These are phyloP conservation scores for Coniochaeta prunicola DNA, from an alignment of 2,329 filamentous ascomycete genomes.

Conservation along the genomic window DNA sequence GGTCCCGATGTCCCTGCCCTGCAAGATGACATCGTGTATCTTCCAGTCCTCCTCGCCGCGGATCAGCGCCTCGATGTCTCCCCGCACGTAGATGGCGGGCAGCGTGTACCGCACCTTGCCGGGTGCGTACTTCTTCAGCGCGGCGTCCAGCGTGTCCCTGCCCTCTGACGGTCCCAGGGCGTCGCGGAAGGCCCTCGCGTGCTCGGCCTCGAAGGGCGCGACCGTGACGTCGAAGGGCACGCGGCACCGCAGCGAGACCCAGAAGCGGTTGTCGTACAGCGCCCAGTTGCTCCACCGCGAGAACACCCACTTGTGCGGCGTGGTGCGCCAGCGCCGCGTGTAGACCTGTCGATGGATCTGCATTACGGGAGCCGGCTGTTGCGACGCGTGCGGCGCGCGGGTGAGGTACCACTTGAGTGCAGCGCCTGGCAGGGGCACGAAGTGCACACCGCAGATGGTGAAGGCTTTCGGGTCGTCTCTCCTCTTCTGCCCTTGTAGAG, in stretches of 20 bases:
- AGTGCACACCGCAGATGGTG: slow-evolving; percentile 39
- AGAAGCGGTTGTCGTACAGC: slow-evolving; percentile 56
- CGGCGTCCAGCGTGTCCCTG: slow-evolving; percentile 27
- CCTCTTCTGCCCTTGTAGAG: slow-evolving; percentile 20
- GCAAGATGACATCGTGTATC: neutral
- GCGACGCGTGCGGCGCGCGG: slow-evolving; percentile 36
- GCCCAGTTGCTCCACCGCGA: slow-evolving; percentile 23
- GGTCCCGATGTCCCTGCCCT: neutral
- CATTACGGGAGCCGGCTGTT: slow-evolving; percentile 22
- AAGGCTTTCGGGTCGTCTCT: slow-evolving; percentile 24
- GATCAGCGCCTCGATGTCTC: slow-evolving; percentile 21
- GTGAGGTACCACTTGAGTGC: slow-evolving; percentile 34
- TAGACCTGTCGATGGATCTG: slow-evolving; percentile 11
- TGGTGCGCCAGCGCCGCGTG: slow-evolving; percentile 5
- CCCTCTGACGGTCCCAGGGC: slow-evolving; percentile 26
- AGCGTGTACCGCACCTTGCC: slow-evolving; percentile 49
- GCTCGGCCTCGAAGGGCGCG: slow-evolving; percentile 35
- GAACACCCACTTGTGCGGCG: slow-evolving; percentile 16
- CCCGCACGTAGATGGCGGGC: slow-evolving; percentile 43
- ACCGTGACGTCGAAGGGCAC: slow-evolving; percentile 34
- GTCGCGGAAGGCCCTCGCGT: slow-evolving; percentile 41
- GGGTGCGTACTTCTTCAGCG: slow-evolving; percentile 43
- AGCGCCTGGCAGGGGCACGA: slow-evolving; percentile 27
- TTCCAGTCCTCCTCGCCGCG: neutral
- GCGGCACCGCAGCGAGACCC: slow-evolving; percentile 42